Evolutionary conservation across 495 filamentous ascomycete genomes (phyloP).

Genomic region (Penicillium desertorum): DNA sequence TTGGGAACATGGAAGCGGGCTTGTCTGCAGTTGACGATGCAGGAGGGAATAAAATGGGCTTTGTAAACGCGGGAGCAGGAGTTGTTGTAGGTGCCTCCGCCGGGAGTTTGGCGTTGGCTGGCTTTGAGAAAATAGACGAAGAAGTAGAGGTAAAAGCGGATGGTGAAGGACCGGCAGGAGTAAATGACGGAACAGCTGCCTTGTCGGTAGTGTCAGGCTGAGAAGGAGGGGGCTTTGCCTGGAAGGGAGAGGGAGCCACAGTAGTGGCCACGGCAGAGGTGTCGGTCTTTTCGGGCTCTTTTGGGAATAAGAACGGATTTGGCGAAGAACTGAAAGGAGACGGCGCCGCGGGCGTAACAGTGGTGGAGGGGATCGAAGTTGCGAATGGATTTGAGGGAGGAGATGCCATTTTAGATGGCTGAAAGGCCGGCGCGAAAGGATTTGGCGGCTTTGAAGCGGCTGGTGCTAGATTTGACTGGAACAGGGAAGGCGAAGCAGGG

Average conservation of each 20-base stretch:
- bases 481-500: constrained; percentile 8
- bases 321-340: background rate
- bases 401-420: background rate
- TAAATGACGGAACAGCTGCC: background rate
- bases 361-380: background rate
- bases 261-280: background rate
- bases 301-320: constrained; percentile 2
- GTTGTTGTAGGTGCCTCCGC: background rate
- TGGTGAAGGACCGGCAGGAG: background rate
- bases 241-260: constrained; percentile 1
- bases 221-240: background rate
- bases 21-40: background rate
- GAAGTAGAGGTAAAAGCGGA: background rate
- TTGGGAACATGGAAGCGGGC: background rate
- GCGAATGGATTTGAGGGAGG: constrained; percentile 24
- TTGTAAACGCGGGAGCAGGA: background rate
- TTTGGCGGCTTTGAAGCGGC: constrained; percentile 7
- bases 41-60: background rate
- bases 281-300: constrained; percentile 5
- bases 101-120: background rate
- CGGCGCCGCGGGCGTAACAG: background rate
- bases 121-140: background rate
- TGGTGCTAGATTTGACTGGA: constrained; percentile 12
- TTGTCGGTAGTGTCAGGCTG: background rate
- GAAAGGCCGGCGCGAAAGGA: constrained; percentile 25